phyloP scores from a whole-genome alignment of 106 monocot species.

The Allium fistulosum region DNA sequence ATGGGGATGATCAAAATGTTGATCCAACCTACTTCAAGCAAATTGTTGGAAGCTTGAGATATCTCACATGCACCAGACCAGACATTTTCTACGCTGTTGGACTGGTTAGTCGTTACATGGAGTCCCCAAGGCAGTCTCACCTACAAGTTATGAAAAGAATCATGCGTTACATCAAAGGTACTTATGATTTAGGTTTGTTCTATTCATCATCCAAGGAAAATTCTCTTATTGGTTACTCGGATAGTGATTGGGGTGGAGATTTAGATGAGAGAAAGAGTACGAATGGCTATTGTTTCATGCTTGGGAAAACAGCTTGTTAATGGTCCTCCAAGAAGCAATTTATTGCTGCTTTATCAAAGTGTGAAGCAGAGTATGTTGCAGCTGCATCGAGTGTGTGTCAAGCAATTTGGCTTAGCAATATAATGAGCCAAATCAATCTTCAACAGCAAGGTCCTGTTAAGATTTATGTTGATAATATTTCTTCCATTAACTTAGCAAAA shows the following conservation, averaged over 20 bases:
- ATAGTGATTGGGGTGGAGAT: slow-evolving; percentile 9
- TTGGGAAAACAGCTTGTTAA: neutral
- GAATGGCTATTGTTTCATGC: neutral
- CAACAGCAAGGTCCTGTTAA: too few relatives aligned
- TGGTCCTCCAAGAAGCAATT: slow-evolving; percentile 4
- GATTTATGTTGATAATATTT: too few relatives aligned
- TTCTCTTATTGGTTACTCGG: neutral
- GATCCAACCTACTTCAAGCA: neutral
- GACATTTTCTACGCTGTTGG: neutral
- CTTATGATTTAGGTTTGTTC: neutral
- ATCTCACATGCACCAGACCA: neutral
- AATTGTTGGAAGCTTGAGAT: neutral
- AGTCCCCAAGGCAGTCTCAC: neutral
- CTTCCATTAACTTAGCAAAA: too few relatives aligned
- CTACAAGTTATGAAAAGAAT: slow-evolving; percentile 3
- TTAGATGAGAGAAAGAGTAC: slow-evolving; percentile 6
- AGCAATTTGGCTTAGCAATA: slow-evolving; percentile 5
- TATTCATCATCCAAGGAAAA: neutral
- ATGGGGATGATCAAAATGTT: neutral
- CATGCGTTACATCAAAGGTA: slow-evolving; percentile 8
- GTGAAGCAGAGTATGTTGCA: neutral
- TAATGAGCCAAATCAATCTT: neutral
- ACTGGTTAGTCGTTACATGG: slow-evolving; percentile 1
- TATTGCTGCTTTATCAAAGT: neutral
- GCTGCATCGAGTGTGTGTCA: neutral